Evolutionary conservation across 73 alveolate genomes (phyloP), one percentile per base, ranked within the genome.

Genomic region (Stentor coeruleus): DNA sequence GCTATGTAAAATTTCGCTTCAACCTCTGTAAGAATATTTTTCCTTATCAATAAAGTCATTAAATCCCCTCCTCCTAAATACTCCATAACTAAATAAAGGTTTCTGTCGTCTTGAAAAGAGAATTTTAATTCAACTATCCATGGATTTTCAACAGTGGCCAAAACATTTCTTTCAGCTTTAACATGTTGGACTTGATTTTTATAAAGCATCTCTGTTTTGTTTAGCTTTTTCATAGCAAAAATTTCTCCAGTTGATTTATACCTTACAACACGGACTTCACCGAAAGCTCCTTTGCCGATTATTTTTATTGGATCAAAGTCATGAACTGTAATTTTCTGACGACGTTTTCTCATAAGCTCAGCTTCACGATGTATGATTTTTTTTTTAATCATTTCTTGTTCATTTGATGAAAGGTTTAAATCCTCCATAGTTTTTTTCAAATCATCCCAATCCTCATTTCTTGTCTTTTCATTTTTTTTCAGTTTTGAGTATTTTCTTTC

Each of bases 211-310:
- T 90, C 96, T 35, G 83, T 77, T 81, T 90, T 90, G 59, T 77
- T 90, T 91, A 90, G 84, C 55, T 90, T 90, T 82, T 86, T 86
- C 33, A 86, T 86, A 41, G 91, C 91, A 33, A 86, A 84, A 30
- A 86, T 81, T 77, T 93, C 86, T 15, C 79, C 91, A 66, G 74
- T 66, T 26, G 86, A 15, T 73, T 86, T 86, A 41, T 81, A 74
- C 72, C 91, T 58, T 39, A 87, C 81, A 39, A 86, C 92, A 59
- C 97, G 81, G 6, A 92, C 97, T 86, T 92, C 97, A 11, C 97
- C 97, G 66, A 92, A 92, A 3, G 97, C 97, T 20, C 97, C 97
- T 84, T 95, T 90, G 38, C 96, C 96, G 28, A 90, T 90, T 3
- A 90, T 90, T 26, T 86, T 74, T 35, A 87, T 83, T 31, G 93